Evolutionary conservation across 805 yeast species (phyloP).

Genomic region (Barnettozyma pratensis): DNA sequence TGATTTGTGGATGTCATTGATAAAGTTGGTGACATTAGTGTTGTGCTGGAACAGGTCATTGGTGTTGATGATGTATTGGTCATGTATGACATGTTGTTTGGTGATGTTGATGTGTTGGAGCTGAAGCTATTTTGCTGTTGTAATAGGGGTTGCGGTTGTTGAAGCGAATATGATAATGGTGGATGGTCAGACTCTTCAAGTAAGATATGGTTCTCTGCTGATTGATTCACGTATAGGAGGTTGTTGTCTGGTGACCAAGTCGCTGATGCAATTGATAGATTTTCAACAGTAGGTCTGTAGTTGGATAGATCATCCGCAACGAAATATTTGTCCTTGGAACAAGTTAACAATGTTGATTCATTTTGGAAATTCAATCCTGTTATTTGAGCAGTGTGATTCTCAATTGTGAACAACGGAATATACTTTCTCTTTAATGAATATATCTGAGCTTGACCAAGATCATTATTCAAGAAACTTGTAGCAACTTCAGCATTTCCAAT

Average conservation of each 20-base stretch:
- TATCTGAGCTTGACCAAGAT: constrained; percentile 49
- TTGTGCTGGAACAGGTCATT: constrained; percentile 7
- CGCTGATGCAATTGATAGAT: constrained; percentile 44
- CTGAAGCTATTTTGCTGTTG: constrained; percentile 2
- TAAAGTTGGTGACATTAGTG: constrained; percentile 6
- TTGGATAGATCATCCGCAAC: constrained; percentile 41
- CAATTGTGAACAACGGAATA: constrained; percentile 57
- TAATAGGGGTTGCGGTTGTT: neutral
- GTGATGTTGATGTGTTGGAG: constrained; percentile 6
- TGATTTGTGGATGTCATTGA: constrained; percentile 5
- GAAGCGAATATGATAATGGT: neutral
- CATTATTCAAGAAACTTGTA: constrained; percentile 67
- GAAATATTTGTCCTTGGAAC: constrained; percentile 46
- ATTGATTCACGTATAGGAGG: constrained; percentile 49
- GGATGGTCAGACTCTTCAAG: constrained; percentile 25
- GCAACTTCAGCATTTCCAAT: constrained; percentile 65
- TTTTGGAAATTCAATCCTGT: constrained; percentile 56
- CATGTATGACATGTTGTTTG: constrained; percentile 1
- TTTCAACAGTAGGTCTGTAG: constrained; percentile 42
- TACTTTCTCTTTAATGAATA: constrained; percentile 68
- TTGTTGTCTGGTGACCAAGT: constrained; percentile 56
- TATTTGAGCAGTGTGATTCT: constrained; percentile 42
- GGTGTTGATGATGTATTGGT: constrained; percentile 6
- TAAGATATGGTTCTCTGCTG: constrained; percentile 28
- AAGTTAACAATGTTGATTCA: constrained; percentile 41